Evolutionary conservation across 2,329 filamentous ascomycete species (phyloP), one percentile per base, ranked within the genome.

Genomic region (Nemania sp.): DNA sequence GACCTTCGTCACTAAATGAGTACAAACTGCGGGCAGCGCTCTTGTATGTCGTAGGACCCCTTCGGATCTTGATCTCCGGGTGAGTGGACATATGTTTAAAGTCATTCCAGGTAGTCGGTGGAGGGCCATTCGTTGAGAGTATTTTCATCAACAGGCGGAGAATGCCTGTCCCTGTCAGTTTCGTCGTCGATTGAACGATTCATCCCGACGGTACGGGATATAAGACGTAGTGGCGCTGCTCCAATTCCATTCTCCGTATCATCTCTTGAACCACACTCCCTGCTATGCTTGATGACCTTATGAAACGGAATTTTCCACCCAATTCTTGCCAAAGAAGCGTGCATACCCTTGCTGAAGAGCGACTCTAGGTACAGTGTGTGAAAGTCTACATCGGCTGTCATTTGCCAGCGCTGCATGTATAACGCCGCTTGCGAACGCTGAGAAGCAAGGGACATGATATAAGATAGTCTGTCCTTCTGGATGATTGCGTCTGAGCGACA

Each of bases 261-360:
- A n/a, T n/a, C n/a, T n/a, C n/a, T n/a, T n/a, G n/a, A n/a, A n/a
- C n/a, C n/a, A n/a, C n/a, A n/a, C n/a, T n/a, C n/a, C n/a, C n/a
- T n/a, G n/a, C n/a, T n/a, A n/a, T n/a, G n/a, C n/a, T n/a, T n/a
- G n/a, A n/a, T n/a, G n/a, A 43, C 32, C 34, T 51, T 25, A 35
- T 35, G 46, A 42, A n/a, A 21, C 17, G 47, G 32, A 46, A 47
- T 10, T 52, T 42, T 45, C 45, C 49, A 58, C 21, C 32, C 42
- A 4, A 58, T 48, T 53, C 34, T 42, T 48, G 34, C 49, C 40
- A 53, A 47, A 7, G 40, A 47, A 48, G 42, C 40, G 21, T 58
- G 55, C 42, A 58, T 58, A 40, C 55, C 40, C 15, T 58, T 58
- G 9, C 55, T 58, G 10, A 42, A 47, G 32, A 53, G 40, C 42